phyloP scores from a whole-genome alignment of 164 flowering plant species.

The Magnolia officinalis region DNA sequence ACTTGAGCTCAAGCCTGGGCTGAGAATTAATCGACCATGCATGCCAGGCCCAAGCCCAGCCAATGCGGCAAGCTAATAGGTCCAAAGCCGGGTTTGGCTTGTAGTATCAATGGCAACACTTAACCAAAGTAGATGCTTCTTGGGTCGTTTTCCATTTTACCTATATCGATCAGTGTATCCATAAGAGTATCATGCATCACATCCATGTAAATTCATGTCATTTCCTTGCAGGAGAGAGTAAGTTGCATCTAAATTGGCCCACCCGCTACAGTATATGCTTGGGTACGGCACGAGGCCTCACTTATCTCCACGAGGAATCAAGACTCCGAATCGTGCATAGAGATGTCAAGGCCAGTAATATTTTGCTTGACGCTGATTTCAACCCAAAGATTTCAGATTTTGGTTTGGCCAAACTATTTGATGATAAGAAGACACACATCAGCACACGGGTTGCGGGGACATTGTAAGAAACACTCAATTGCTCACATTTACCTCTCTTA shows the following conservation, averaged over 20 bases:
- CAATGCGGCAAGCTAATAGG: too few species aligned
- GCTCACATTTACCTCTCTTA: too few species aligned
- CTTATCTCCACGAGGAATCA: slow-evolving; percentile 16
- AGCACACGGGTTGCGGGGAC: slow-evolving; percentile 46
- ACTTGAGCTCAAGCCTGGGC: too few species aligned
- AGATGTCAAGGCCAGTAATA: slow-evolving; percentile 17
- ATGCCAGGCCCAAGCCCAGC: too few species aligned
- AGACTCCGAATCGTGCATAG: slow-evolving; percentile 13
- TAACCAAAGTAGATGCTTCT: too few species aligned
- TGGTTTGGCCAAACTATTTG: slow-evolving; percentile 42
- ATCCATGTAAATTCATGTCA: not conserved
- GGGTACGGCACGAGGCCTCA: slow-evolving; percentile 19
- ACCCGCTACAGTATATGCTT: slow-evolving; percentile 12
- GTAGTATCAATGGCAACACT: too few species aligned
- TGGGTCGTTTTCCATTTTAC: too few species aligned
- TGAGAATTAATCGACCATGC: too few species aligned
- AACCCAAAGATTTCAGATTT: slow-evolving; percentile 40
- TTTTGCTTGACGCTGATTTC: slow-evolving; percentile 25
- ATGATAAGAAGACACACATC: slow-evolving; percentile 32
- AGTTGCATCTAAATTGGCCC: slow-evolving; percentile 6
- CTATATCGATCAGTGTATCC: too few species aligned
- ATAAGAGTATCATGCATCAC: too few species aligned
- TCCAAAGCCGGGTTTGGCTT: too few species aligned
- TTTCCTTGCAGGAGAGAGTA: not conserved
- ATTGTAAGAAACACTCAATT: slow-evolving; percentile 17